Evolutionary conservation across 768 basidiomycete genomes (phyloP).

Genomic region (Tricholoma furcatifolium): DNA sequence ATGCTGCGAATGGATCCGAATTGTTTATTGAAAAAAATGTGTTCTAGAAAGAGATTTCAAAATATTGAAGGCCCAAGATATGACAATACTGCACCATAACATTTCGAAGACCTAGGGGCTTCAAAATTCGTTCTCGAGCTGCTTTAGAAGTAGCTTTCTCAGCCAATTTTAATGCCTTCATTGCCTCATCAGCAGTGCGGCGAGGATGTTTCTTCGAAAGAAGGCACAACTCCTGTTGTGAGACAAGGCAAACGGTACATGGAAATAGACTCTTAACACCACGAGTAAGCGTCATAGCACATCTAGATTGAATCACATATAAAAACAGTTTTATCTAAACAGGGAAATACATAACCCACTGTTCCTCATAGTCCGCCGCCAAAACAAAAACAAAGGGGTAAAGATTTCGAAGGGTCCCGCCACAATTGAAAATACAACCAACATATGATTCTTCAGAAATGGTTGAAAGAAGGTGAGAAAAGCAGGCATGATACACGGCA

Average conservation of each 20-base stretch:
- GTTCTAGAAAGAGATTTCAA: constrained; percentile 41
- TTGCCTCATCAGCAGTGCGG: constrained; percentile 16
- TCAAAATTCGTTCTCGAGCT: constrained; percentile 22
- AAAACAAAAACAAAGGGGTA: constrained; percentile 10
- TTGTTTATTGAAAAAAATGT: too few species aligned
- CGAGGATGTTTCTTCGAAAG: constrained; percentile 11
- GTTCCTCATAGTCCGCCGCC: constrained; percentile 19
- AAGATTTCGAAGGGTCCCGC: constrained; percentile 15
- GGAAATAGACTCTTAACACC: constrained; percentile 26
- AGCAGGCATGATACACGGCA: too few species aligned
- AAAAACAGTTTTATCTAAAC: background rate
- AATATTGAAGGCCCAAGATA: background rate
- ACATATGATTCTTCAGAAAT: constrained; percentile 16
- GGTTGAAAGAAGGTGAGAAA: constrained; percentile 29
- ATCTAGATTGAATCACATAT: too few species aligned
- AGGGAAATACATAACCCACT: constrained; percentile 20
- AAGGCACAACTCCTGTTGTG: constrained; percentile 20
- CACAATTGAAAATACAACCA: constrained; percentile 20
- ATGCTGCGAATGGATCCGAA: constrained; percentile 31
- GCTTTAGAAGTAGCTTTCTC: background rate
- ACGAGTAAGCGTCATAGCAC: constrained; percentile 3
- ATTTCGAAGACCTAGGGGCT: constrained; percentile 16
- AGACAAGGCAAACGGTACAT: constrained; percentile 33
- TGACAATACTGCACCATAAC: constrained; percentile 21
- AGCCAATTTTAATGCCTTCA: constrained; percentile 3